Evolutionary conservation across 169 alveolate species (phyloP), one percentile per base, ranked within the genome.

Genomic region (Plasmodium sp.): DNA sequence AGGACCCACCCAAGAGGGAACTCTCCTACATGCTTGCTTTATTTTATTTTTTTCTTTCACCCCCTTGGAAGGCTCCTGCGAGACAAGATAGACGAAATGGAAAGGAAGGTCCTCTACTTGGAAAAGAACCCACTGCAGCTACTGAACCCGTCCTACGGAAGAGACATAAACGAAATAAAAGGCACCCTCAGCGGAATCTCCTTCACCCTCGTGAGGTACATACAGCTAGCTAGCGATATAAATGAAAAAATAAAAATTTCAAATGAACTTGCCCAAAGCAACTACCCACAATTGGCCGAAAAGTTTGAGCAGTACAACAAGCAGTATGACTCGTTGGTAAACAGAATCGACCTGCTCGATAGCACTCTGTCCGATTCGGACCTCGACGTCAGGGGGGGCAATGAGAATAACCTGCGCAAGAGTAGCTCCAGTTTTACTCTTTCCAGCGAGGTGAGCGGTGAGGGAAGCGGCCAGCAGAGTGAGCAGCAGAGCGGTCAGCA

Each of bases 161-260:
- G 73, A 48, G 92, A 91, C 33, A 67, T 91, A 67, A 48, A 33
- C 51, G 95, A 91, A 81, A 67, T 91, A 82, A 43, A 58, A 91
- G 27, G 41, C 41, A 31, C 67, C 31, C 56, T 81, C 71, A 91
- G 79, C 16, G 81, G 81, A 2, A 81, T 81, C 71, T 45, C 82
- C 56, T 91, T 81, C 16, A 91, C 95, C 1, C 51, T 91, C 33
- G 84, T 43, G 14, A 31, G 84, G 39, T 91, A 91, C 45, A 51
- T 91, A 45, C 95, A 91, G 43, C 80, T 91, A 18, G 56, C 75
- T 33, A 41, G 56, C 18, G 95, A 91, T n/a, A 10, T 91, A 91
- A 91, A 91, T 81, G 95, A 91, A 39, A 91, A 91, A 91, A 81
- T 91, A 91, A 91, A 81, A 91, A 33, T 91, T 67, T 91, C 95